Base-by-base conservation (phyloP, 192 early-diverging fungal species). In the Borealophlyctis nickersoniae region DNA sequence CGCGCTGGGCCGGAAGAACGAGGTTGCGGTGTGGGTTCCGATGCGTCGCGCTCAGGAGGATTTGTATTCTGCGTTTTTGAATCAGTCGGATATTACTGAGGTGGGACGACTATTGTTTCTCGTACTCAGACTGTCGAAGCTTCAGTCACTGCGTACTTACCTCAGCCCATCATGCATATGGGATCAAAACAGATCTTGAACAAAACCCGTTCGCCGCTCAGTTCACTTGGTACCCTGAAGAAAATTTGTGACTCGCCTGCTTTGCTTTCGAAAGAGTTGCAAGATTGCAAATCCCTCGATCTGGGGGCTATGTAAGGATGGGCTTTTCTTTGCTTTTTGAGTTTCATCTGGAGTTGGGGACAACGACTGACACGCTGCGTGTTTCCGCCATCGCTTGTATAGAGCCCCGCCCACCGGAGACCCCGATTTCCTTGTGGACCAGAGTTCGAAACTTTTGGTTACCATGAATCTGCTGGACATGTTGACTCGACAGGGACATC, bases 191-290 rank as follows among this genome's bases (percentile, higher is more conserved):
- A 63, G 61, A 63, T 63, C 36, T 36, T 49, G 4, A 48, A 32
- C 23, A 22, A 19, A 22, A 36, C 55, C 2, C 35, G 39, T 19
- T 58, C 65, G 4, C 65, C 65, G 23, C 35, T 66, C 7, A 66
- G 49, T 49, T 55, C 65, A 22, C 57, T 66, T 16, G 45, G 49
- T 2, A 34, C 49, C 19, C 39, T 66, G n/a, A 32, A 35, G 14
- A 66, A 66, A 27, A 66, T 66, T 0, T 66, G 65, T 39, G 55
- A 66, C 29, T 57, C 58, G n/a, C 65, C 65, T 14, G 56, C 65
- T 1, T 23, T 66, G 27, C n/a, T 66, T 0, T 66, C 65, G 19
- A 45, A 30, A 19, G 26, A 11, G 4, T 31, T 60, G 36, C 22
- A 50, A 33, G 65, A 66, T 49, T 66, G 65, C 36, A 57, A 49